Percentiles rank a stretch among this genome's conserved stretches.
phyloP scores from a whole-genome alignment of 768 basidiomycete genomes.

The Gloeophyllum trabeum region DNA sequence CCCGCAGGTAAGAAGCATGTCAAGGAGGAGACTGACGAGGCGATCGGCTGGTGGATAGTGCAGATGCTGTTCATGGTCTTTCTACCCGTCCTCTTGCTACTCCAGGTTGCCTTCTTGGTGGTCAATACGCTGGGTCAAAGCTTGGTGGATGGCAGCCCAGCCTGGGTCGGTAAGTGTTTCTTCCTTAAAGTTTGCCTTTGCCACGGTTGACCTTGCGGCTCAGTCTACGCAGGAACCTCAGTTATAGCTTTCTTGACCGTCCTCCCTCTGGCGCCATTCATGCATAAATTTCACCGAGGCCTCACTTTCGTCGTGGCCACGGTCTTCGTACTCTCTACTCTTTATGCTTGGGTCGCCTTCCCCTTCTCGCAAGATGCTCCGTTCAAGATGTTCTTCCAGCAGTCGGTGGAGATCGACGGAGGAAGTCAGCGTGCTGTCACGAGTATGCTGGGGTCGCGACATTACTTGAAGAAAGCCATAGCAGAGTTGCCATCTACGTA shows the following conservation, averaged over 20 bases:
- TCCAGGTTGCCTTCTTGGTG: slow-evolving; percentile 36
- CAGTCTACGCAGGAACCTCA: slow-evolving; percentile 41
- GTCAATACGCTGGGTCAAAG: slow-evolving; percentile 43
- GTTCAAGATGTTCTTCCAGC: slow-evolving; percentile 64
- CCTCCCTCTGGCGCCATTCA: slow-evolving; percentile 56
- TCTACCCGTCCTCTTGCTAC: slow-evolving; percentile 37
- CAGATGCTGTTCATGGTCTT: slow-evolving; percentile 47
- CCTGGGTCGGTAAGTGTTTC: slow-evolving; percentile 34
- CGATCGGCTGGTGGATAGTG: slow-evolving; percentile 41
- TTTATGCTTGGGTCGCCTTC: slow-evolving; percentile 33
- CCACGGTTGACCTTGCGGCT: too few relatives aligned
- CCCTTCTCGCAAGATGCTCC: slow-evolving; percentile 56
- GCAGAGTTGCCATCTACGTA: slow-evolving; percentile 41
- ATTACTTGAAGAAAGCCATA: slow-evolving; percentile 31
- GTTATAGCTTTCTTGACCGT: slow-evolving; percentile 37
- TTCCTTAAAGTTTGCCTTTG: too few relatives aligned
- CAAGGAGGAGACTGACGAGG: background rate
- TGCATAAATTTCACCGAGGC: slow-evolving; percentile 33
- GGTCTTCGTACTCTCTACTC: slow-evolving; percentile 27
- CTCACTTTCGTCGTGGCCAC: slow-evolving; percentile 24
- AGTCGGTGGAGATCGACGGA: slow-evolving; percentile 34
- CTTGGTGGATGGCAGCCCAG: slow-evolving; percentile 47
- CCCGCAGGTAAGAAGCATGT: too few relatives aligned
- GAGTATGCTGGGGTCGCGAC: slow-evolving; percentile 29
- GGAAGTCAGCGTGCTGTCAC: slow-evolving; percentile 21